Base-by-base conservation (phyloP, 2,329 filamentous ascomycete species). In the Colletotrichum sp. region DNA sequence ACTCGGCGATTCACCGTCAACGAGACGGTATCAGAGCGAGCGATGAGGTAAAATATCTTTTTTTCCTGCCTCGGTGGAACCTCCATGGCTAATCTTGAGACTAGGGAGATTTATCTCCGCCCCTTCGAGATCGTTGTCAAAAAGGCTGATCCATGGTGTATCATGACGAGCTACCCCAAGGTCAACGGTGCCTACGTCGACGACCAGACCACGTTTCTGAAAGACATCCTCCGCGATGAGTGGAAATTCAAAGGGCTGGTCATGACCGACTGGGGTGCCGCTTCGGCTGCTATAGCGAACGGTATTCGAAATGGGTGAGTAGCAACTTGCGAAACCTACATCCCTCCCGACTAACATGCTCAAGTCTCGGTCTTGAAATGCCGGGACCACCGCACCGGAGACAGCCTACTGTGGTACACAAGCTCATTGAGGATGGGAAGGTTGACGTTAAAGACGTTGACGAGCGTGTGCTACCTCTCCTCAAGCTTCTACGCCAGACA, bases 351-450 rank as follows among this genome's bases (percentile, higher is more conserved):
- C 39, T 19, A n/a, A 34, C 44, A 22, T 28, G 9, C 12, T 12
- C 0, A 27, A 36, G 73, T 22, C 55, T 72, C 8, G 63, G 72
- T n/a, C 68, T 75, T 16, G 90, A 92, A 82, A 92, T 92, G 90
- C 90, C 90, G 2, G 90, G 90, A n/a, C 67, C 67, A 71, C 34
- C 57, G 12, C 59, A 61, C 9, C 59, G 59, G 16, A 9, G 59
- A 13, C 1, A 61, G 2, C 59, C 59, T 12, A 19, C 12, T 13
- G 11, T 61, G 16, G 27, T 61, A n/a, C 28, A n/a, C 7, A 61
- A 32, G 19, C 59, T 61, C 28, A 30, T 61, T 3, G 59, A 34
- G 1, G n/a, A 8, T 1, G 59, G 59, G 13, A 30, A 61, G 25
- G 19, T 32, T 32, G 59, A 34, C 11, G 27, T 61, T 0, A 22